Evolutionary conservation across 2,329 filamentous ascomycete species (phyloP).

Genomic region (Beauveria sp.): DNA sequence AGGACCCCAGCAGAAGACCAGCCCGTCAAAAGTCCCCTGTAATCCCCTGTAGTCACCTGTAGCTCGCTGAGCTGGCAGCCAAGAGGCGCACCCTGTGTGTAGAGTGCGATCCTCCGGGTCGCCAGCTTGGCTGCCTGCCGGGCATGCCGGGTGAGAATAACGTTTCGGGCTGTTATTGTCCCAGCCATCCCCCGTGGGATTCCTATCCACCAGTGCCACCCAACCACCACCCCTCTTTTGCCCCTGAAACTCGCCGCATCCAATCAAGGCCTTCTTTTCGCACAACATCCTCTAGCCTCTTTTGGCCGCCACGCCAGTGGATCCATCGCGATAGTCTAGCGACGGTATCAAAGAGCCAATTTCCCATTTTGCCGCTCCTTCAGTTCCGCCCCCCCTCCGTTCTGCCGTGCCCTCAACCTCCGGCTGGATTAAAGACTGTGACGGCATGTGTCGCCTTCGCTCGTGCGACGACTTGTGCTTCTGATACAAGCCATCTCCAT

Average conservation of each 20-base stretch:
- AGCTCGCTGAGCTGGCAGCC: too few species aligned
- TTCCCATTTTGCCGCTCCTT: slow-evolving; percentile 8
- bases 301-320: background rate
- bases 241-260: background rate
- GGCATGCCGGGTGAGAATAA: background rate
- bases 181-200: background rate
- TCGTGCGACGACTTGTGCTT: slow-evolving; percentile 11
- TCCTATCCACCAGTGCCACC: background rate
- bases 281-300: background rate
- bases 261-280: background rate
- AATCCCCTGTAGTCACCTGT: too few species aligned
- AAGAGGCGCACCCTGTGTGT: too few species aligned
- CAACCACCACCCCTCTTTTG: background rate
- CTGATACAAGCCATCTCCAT: slow-evolving; percentile 9
- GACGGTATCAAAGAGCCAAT: slow-evolving; percentile 11
- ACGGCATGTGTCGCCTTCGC: slow-evolving; percentile 16
- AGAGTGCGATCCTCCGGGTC: background rate
- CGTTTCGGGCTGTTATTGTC: background rate
- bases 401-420: background rate
- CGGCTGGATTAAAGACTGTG: slow-evolving; percentile 4
- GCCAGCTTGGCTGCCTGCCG: background rate
- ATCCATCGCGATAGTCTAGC: slow-evolving; percentile 8
- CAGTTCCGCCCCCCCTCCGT: slow-evolving; percentile 6
- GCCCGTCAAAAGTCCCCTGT: too few species aligned
- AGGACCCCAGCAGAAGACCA: too few species aligned